phyloP scores from a whole-genome alignment of 2,329 filamentous ascomycete species.

The Didymella keratinophila region DNA sequence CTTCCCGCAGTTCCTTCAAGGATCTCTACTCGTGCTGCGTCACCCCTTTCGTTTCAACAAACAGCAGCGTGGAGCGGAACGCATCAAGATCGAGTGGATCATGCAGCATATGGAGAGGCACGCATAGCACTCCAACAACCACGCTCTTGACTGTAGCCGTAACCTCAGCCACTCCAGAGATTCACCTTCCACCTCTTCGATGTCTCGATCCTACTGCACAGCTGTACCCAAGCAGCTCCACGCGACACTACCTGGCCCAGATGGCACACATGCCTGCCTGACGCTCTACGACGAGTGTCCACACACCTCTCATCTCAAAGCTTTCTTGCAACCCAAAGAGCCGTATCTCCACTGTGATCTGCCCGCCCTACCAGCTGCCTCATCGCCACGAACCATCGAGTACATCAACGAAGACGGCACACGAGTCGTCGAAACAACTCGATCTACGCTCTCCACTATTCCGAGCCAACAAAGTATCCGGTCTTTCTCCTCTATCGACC shows the following conservation, averaged over 20 bases:
- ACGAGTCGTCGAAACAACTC: not conserved
- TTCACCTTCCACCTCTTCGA: not conserved
- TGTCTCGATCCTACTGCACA: slow-evolving; percentile 5
- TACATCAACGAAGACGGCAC: not conserved
- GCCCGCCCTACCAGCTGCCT: not conserved
- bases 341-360: not conserved
- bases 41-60: not conserved
- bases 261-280: slow-evolving; percentile 9
- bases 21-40: not conserved
- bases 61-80: not conserved
- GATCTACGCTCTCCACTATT: not conserved
- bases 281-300: slow-evolving; percentile 14
- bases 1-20: not conserved
- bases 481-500: not conserved
- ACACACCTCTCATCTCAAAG: not conserved
- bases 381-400: not conserved
- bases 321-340: too few relatives aligned
- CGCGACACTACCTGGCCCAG: not conserved
- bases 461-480: not conserved
- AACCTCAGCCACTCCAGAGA: too few relatives aligned
- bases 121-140: not conserved
- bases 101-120: not conserved
- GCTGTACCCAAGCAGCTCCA: slow-evolving; percentile 5
- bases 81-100: not conserved
- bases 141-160: not conserved